A percentile compares a stretch with the other conserved stretches of the same genome.
Evolutionary conservation across 2,329 filamentous ascomycete genomes (phyloP).

Genomic region (Alternaria novae-zelandiae): DNA sequence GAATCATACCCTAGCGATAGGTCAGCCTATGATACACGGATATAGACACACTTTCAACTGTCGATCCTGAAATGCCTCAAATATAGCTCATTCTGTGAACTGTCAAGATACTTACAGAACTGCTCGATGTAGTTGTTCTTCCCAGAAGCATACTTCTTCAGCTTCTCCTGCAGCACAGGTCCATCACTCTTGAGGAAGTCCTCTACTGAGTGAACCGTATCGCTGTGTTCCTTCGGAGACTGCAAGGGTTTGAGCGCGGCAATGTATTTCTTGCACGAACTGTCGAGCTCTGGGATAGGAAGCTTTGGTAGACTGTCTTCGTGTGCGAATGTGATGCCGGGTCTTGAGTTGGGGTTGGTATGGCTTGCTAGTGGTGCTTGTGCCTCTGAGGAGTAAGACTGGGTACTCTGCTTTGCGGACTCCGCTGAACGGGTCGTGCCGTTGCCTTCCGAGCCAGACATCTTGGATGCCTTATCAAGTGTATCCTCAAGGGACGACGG

Average conservation of each 20-base stretch:
- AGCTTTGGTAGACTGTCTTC: conserved; percentile 91
- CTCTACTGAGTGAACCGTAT: conserved; percentile 78
- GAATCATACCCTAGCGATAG: conserved; percentile 85
- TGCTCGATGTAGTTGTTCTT: conserved; percentile 98
- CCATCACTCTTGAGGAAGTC: conserved; percentile 86
- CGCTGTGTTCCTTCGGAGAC: conserved; percentile 77
- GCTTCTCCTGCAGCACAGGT: conserved; percentile 81
- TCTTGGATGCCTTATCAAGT: conserved; percentile 56
- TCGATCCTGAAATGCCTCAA: conserved; percentile 11
- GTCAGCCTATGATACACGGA: conserved; percentile 28
- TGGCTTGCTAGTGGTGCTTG: conserved; percentile 55
- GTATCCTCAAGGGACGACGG: conserved; percentile 77
- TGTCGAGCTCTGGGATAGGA: conserved; percentile 87
- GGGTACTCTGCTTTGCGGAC: conserved; percentile 61
- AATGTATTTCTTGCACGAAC: conserved; percentile 79
- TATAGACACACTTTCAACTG: conserved; percentile 2
- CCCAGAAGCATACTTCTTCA: conserved; percentile 87
- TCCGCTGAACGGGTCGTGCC: conserved; percentile 52
- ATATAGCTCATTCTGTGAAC: not conserved
- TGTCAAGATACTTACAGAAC: conserved; percentile 75
- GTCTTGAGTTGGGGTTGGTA: conserved; percentile 63
- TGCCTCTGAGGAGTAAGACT: conserved; percentile 56
- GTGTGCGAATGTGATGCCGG: conserved; percentile 83
- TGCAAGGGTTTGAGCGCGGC: conserved; percentile 82
- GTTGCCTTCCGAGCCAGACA: conserved; percentile 48